A percentile compares a stretch with the other conserved stretches of the same genome.
These are phyloP conservation scores for Phaeosphaeria sp. DNA, from an alignment of 2,329 filamentous ascomycete species.

Conservation along the genomic window DNA sequence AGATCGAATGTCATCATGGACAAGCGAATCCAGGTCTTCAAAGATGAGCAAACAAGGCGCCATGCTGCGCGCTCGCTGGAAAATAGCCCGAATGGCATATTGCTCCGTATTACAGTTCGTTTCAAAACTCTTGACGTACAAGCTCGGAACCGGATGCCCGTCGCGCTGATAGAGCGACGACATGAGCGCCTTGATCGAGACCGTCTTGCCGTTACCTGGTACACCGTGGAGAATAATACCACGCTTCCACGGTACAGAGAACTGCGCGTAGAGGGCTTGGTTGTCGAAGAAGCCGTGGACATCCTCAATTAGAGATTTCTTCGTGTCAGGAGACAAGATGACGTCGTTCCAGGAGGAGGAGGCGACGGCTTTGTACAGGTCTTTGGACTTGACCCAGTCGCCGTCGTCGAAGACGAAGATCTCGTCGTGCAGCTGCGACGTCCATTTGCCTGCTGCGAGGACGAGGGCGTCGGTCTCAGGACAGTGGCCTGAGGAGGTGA, in stretches of 20 bases:
- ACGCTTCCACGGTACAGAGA: slow-evolving; percentile 57
- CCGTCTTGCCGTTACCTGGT: slow-evolving; percentile 71
- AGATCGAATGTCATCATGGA: slow-evolving; percentile 64
- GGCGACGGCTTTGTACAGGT: slow-evolving; percentile 60
- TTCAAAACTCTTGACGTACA: slow-evolving; percentile 59
- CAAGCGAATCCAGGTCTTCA: slow-evolving; percentile 71
- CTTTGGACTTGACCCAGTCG: slow-evolving; percentile 65
- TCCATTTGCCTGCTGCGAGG: slow-evolving; percentile 62
- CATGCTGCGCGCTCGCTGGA: slow-evolving; percentile 61
- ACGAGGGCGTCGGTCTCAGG: slow-evolving; percentile 57
- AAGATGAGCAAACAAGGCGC: slow-evolving; percentile 73
- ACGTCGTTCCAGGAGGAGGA: slow-evolving; percentile 66
- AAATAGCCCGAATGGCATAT: slow-evolving; percentile 44
- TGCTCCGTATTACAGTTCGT: slow-evolving; percentile 62
- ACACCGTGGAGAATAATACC: slow-evolving; percentile 60
- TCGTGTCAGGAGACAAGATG: slow-evolving; percentile 68
- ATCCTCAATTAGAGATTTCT: slow-evolving; percentile 67
- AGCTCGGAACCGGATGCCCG: slow-evolving; percentile 57
- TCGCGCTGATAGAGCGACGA: slow-evolving; percentile 61
- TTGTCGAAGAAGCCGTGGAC: slow-evolving; percentile 62
- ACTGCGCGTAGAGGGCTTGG: slow-evolving; percentile 48
- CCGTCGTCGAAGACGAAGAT: slow-evolving; percentile 70
- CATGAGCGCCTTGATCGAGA: slow-evolving; percentile 73
- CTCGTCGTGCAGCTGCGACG: slow-evolving; percentile 64
- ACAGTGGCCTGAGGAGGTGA: slow-evolving; percentile 25